A percentile compares a stretch with the other conserved stretches of the same genome.
Conservation (phyloP, 345 rosid genomes). For the Viola odorata region DNA sequence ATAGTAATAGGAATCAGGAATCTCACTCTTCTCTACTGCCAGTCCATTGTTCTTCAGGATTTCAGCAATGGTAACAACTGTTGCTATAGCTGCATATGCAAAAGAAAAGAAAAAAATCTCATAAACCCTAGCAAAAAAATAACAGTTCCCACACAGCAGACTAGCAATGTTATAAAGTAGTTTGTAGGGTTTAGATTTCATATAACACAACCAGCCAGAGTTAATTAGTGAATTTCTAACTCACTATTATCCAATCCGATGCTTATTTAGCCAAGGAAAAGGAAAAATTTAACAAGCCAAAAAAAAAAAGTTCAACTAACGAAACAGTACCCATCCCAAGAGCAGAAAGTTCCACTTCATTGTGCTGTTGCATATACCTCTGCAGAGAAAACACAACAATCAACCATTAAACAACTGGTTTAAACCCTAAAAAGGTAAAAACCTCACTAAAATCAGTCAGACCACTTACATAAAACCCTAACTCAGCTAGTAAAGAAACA, state of each 20-base stretch:
- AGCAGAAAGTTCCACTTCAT: slow-evolving; percentile 47
- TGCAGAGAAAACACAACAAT: slow-evolving; percentile 23
- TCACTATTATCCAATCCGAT: too few species aligned
- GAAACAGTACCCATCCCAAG: slow-evolving; percentile 35
- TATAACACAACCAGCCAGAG: too few species aligned
- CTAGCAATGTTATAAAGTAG: too few species aligned
- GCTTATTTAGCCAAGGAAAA: too few species aligned
- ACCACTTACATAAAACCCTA: neutral
- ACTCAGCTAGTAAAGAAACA: neutral
- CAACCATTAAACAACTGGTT: neutral
- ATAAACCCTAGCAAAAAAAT: neutral
- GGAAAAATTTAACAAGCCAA: neutral
- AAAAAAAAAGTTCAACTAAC: neutral
- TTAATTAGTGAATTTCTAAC: too few species aligned
- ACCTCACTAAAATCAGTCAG: neutral
- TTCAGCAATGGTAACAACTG: slow-evolving; percentile 73
- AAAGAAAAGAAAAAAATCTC: neutral
- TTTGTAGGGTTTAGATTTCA: too few species aligned
- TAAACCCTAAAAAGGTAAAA: neutral
- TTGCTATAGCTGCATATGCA: slow-evolving; percentile 48
- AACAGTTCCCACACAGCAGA: too few species aligned
- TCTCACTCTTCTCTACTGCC: slow-evolving; percentile 63
- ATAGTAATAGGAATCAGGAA: neutral
- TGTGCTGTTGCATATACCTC: slow-evolving; percentile 50
- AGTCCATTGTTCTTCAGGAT: slow-evolving; percentile 69